Evolutionary conservation across 2,329 filamentous ascomycete genomes (phyloP).

Genomic region (Penicillium sp.): DNA sequence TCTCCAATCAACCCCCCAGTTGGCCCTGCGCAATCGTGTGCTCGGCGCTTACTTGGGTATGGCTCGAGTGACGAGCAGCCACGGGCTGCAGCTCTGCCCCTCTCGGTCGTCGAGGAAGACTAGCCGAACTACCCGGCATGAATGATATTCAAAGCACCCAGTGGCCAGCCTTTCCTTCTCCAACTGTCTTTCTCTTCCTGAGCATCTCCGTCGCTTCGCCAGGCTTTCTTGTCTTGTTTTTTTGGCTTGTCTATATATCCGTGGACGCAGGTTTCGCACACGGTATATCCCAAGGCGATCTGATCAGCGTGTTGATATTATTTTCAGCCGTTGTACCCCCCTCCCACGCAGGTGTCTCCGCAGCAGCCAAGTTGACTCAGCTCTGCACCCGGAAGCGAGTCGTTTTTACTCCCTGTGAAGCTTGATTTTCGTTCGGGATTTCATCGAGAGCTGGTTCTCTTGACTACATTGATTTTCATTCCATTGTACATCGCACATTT

Average conservation of each 20-base stretch:
- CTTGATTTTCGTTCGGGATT: constrained; percentile 3
- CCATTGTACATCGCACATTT: constrained; percentile 1
- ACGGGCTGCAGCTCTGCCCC: constrained; percentile 27
- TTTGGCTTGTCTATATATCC: constrained; percentile 15
- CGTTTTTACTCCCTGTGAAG: constrained; percentile 3
- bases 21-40: constrained; percentile 9
- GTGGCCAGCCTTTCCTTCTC: constrained; percentile 19
- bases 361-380: constrained; percentile 16
- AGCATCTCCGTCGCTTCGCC: constrained; percentile 25
- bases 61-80: constrained; percentile 24
- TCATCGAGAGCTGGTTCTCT: constrained; percentile 42
- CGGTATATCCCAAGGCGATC: constrained; percentile 21
- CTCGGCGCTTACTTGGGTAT: constrained; percentile 36
- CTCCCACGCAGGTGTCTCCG: constrained; percentile 13
- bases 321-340: constrained; percentile 23
- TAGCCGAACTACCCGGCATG: constrained; percentile 15
- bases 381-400: constrained; percentile 5
- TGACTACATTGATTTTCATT: constrained; percentile 20
- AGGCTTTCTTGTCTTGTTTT: constrained; percentile 14
- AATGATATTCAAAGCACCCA: constrained; percentile 36
- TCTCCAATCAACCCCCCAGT: constrained; percentile 22
- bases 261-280: constrained; percentile 37
- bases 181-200: constrained; percentile 23
- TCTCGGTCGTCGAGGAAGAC: constrained; percentile 15
- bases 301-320: constrained; percentile 10